A percentile compares a stretch with the other conserved stretches of the same genome.
Evolutionary conservation across 1,139 yeast genomes (phyloP).

Genomic region (Taphrina confusa): DNA sequence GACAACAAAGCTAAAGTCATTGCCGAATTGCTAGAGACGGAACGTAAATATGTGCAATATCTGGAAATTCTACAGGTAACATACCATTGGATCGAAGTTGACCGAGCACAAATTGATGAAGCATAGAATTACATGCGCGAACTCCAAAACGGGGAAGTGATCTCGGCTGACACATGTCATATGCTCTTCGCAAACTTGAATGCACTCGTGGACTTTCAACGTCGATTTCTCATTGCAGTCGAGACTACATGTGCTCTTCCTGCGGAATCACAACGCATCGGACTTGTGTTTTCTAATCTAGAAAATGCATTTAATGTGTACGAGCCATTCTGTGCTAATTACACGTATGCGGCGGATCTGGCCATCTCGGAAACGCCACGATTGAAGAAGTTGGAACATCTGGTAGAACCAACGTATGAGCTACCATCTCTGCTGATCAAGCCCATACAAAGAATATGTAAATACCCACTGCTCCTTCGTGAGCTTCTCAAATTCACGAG

Average conservation of each 20-base stretch:
- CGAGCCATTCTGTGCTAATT: conserved; percentile 84
- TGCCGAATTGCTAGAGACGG: conserved; percentile 82
- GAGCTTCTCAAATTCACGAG: conserved; percentile 72
- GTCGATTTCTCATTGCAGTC: conserved; percentile 80
- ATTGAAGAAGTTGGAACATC: conserved; percentile 57
- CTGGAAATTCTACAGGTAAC: conserved; percentile 62
- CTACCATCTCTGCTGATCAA: conserved; percentile 84
- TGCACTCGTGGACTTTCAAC: conserved; percentile 86
- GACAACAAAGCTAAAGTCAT: conserved; percentile 69
- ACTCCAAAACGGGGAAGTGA: conserved; percentile 62
- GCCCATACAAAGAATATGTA: conserved; percentile 92
- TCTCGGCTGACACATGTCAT: conserved; percentile 79
- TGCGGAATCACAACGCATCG: conserved; percentile 75
- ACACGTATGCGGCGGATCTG: conserved; percentile 79
- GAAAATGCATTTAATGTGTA: conserved; percentile 72
- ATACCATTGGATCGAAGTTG: neutral
- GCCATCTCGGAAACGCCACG: conserved; percentile 65
- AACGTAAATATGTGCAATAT: conserved; percentile 88
- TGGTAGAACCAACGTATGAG: conserved; percentile 85
- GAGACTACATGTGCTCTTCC: conserved; percentile 84
- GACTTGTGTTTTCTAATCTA: conserved; percentile 74
- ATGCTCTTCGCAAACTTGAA: conserved; percentile 81
- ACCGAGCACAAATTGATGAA: neutral
- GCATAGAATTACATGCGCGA: conserved; percentile 61
- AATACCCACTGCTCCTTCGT: conserved; percentile 79